Base-by-base conservation (phyloP, 805 yeast genomes). In the Komagataella pastoris region DNA sequence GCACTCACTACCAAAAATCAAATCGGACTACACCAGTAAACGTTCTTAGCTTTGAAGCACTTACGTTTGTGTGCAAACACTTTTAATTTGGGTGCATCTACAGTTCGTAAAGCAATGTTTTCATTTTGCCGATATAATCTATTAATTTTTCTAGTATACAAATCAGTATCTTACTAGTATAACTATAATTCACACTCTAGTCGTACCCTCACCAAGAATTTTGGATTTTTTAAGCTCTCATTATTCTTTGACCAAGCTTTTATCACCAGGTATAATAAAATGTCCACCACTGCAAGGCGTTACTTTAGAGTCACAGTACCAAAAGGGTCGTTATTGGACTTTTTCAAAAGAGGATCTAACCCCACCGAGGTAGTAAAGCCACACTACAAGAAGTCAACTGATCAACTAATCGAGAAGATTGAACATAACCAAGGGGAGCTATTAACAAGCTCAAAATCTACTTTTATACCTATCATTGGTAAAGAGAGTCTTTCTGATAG, bases 381-480 rank as follows among this genome's bases (percentile, higher is more conserved):
- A 30, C 40, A 10, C 40, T 10, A 50, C 6, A 47, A 51, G 14
- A 55, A 59, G 23, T 52, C 55, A 21, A 58, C 60, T 17, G 60
- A 51, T 10, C 61, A 64, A 36, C 63, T 65, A n/a, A 65, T 30
- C 10, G 40, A 30, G 8, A 30, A 30, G 14, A 10, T 30, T 30
- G 40, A 30, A 30, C 14, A 30, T 3, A 30, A 30, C 40, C 40
- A 30, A 30, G 40, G 40, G 40, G 40, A 30, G 14, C 40, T 3
- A 30, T 30, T 10, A 30, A 8, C 40, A 30, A 30, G 40, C 40
- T 30, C 40, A 14, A 30, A 30, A 12, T 8, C 40, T 30, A 19
- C 52, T 24, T 49, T 50, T 14, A 55, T 67, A 12, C 61, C 62
- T 45, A 60, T 67, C 12, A 44, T 67, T 24, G 70, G 71, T 6